Evolutionary conservation across 2,329 filamentous ascomycete genomes (phyloP), one percentile per base, ranked within the genome.

Genomic region (Zymoseptoria brevis): DNA sequence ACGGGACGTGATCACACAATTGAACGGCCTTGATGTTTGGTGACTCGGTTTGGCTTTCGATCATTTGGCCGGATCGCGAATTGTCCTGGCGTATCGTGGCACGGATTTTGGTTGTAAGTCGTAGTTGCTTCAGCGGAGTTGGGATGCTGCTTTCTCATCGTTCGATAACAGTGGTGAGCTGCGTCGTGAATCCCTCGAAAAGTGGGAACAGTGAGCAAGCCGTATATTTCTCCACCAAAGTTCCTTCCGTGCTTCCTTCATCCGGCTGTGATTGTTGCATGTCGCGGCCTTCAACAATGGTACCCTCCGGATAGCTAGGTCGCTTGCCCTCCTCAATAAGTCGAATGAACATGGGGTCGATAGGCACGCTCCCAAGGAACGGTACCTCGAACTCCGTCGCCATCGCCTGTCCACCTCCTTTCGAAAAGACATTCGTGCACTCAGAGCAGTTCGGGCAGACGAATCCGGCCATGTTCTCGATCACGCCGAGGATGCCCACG

Each of bases 401-500:
- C 91, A 99, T 96, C 22, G 88, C 82, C 73, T 89, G 80, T 7
- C 94, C 94, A 3, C 94, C 94, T 3, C 94, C 94, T 57, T 89
- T 92, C 55, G 87, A 90, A 73, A 99, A 99, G 55, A 97, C 83
- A 75, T 97, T 90, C 56, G 90, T 96, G 75, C 93, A 95, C 73
- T 96, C 91, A 55, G 81, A 81, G 69, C 83, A 86, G 61, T 83
- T 85, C 13, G 83, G 83, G 70, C 89, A 94, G n/a, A 94, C 88
- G 68, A 89, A 95, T 2, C 90, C 90, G 65, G 87, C 87, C 94
- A 99, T 97, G 73, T 99, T 99, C 77, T 99, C 94, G 52, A 99
- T 83, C 0, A 99, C 92, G 0, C 94, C 94, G 9, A 97, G 79
- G 41, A 95, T 85, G 1, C 81, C 80, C 54, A 96, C 86, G 29